A percentile compares a stretch with the other conserved stretches of the same genome.
Conservation (phyloP, 192 early-diverging fungal genomes). For the Umbelopsis vinacea region DNA sequence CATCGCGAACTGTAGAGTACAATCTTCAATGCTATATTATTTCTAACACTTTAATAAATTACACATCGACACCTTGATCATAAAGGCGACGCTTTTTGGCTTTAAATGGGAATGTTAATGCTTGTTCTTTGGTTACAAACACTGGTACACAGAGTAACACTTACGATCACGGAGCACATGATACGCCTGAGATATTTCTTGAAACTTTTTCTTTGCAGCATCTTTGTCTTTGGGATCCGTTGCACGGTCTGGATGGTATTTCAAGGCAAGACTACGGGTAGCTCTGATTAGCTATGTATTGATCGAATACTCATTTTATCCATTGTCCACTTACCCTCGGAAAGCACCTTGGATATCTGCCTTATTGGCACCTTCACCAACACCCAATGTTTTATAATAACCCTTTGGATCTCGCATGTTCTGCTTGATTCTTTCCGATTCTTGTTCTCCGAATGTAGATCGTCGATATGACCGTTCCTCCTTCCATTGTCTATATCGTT, state of each 20-base stretch:
- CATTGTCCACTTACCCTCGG: constrained; percentile 35
- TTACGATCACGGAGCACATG: constrained; percentile 56
- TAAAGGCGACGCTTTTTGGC: constrained; percentile 16
- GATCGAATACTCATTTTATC: neutral
- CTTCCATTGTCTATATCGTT: constrained; percentile 33
- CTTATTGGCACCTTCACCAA: constrained; percentile 38
- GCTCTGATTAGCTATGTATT: neutral
- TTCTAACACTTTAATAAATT: neutral
- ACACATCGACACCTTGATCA: constrained; percentile 7
- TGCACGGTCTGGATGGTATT: constrained; percentile 52
- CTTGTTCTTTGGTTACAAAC: neutral
- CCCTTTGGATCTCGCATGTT: constrained; percentile 43
- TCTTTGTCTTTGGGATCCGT: constrained; percentile 50
- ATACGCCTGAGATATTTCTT: constrained; percentile 54
- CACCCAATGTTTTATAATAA: constrained; percentile 48
- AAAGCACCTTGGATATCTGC: constrained; percentile 58
- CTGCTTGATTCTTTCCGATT: constrained; percentile 3
- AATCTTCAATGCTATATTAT: too few relatives aligned
- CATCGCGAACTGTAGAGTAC: too few relatives aligned
- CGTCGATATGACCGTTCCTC: constrained; percentile 23
- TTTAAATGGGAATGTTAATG: neutral
- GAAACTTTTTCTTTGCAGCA: constrained; percentile 54
- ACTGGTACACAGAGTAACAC: neutral
- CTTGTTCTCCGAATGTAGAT: neutral
- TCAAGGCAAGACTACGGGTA: constrained; percentile 37